Percentiles rank a stretch among this genome's conserved stretches.
Evolutionary conservation across 1,284 basidiomycete species (phyloP).

Genomic region (Omphalotus olearius): DNA sequence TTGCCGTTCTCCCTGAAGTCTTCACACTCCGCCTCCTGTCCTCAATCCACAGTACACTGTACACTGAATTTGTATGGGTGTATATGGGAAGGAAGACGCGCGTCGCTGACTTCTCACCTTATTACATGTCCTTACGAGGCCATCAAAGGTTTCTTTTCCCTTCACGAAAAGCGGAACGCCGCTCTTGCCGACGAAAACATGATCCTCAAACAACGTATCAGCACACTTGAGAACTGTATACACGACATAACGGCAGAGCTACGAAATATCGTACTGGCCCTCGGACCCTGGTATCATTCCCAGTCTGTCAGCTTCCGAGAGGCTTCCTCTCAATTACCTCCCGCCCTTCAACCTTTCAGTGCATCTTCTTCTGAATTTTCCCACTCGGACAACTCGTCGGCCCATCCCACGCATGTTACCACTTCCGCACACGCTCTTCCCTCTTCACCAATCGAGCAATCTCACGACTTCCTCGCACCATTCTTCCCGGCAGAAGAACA

Average conservation of each 20-base stretch:
- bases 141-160: conserved; percentile 54
- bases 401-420: neutral
- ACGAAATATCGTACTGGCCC: conserved; percentile 37
- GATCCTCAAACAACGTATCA: conserved; percentile 48
- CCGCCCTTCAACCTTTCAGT: conserved; percentile 19
- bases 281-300: conserved; percentile 63
- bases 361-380: conserved; percentile 17
- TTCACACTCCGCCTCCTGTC: conserved; percentile 35
- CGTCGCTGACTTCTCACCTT: conserved; percentile 38
- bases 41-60: conserved; percentile 39
- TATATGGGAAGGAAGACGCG: conserved; percentile 45
- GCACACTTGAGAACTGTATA: conserved; percentile 48
- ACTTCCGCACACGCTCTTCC: neutral
- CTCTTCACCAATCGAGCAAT: conserved; percentile 18
- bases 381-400: neutral
- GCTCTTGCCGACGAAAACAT: conserved; percentile 56
- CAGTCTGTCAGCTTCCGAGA: neutral
- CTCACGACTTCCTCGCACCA: neutral
- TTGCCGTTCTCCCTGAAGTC: conserved; percentile 29
- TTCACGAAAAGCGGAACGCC: conserved; percentile 40
- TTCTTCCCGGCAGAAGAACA: conserved; percentile 5
- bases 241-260: conserved; percentile 49
- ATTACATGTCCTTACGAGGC: conserved; percentile 55
- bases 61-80: conserved; percentile 52
- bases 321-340: conserved; percentile 17